Evolutionary conservation across 768 basidiomycete genomes (phyloP), one percentile per base, ranked within the genome.

Genomic region (Glaciozyma antarctica): DNA sequence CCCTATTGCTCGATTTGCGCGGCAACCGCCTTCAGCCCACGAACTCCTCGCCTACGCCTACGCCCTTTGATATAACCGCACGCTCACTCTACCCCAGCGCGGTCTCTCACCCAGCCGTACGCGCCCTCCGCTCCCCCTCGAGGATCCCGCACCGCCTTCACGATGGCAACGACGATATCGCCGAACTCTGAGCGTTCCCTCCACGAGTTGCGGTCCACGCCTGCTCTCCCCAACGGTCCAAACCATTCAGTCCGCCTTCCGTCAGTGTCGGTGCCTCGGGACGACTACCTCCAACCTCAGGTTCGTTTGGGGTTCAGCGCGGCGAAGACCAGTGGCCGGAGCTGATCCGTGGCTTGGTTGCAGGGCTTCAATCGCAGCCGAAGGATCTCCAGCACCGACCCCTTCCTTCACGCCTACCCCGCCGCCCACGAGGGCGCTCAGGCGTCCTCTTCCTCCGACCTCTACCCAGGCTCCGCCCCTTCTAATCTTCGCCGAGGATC

Each of bases 341-440:
- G 47, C 47, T 21, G 47, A 48, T 48, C 7, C 7, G 12, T 48
- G 47, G n/a, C 10, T 3, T 24, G 47, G 47, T 53, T 30, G 30
- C 51, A 49, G 47, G 44, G 44, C 28, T 64, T 64, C 58, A 59
- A 64, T 44, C 49, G 53, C 3, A 54, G 48, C 15, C 54, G 68
- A 0, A 47, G 69, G 9, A 60, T 64, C 38, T 65, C 63, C 0
- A 62, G 67, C 61, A 70, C 65, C 38, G 69, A 70, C 22, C 69
- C 69, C 1, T 49, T 67, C 65, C 58, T 70, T 0, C 69, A 70
- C 69, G 69, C 69, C 47, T 70, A 65, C 63, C 58, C 65, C 6
- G 15, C 51, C 19, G 24, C 26, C 26, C 53, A 22, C n/a, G 19
- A 26, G 16, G 53, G 30, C 10, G 12, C 53, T 28, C 19, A 7